A percentile compares a stretch with the other conserved stretches of the same genome.
phyloP scores from a whole-genome alignment of 2,329 filamentous ascomycete species.

The Aspergillus puulaauensis region DNA sequence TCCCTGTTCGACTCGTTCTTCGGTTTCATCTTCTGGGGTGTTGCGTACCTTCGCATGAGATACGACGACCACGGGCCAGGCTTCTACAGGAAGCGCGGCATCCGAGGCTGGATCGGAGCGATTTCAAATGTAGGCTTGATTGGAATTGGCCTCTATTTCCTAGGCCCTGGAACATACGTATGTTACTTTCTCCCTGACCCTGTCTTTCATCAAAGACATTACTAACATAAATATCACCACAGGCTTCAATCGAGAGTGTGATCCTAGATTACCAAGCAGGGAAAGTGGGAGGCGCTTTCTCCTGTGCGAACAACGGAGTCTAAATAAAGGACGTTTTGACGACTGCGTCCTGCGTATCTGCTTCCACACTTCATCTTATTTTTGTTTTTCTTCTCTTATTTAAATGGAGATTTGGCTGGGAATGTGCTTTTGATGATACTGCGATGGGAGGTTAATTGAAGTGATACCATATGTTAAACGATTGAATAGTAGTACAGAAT shows the following conservation, averaged over 20 bases:
- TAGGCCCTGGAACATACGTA: conserved; percentile 76
- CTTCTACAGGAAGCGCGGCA: conserved; percentile 42
- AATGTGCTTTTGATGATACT: background rate
- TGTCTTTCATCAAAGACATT: conserved; percentile 40
- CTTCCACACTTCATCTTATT: conserved; percentile 7
- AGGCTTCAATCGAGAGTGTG: conserved; percentile 46
- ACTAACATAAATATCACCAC: background rate
- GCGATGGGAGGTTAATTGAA: background rate
- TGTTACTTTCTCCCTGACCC: conserved; percentile 24
- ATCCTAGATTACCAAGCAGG: conserved; percentile 68
- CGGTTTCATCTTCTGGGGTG: conserved; percentile 83
- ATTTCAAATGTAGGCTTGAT: conserved; percentile 72
- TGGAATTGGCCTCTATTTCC: conserved; percentile 72
- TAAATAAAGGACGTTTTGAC: conserved; percentile 20
- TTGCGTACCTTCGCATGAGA: conserved; percentile 48
- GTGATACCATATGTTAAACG: background rate
- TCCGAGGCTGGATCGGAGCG: conserved; percentile 44
- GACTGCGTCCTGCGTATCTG: no score
- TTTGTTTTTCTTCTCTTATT: conserved; percentile 1
- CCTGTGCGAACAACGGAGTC: conserved; percentile 57
- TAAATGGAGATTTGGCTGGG: background rate
- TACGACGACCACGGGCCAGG: conserved; percentile 38
- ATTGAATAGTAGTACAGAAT: conserved; percentile 3
- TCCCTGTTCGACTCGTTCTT: conserved; percentile 78
- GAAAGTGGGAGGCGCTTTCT: conserved; percentile 70